Conservation (phyloP, 495 filamentous ascomycete species). For the Darksidea phi region DNA sequence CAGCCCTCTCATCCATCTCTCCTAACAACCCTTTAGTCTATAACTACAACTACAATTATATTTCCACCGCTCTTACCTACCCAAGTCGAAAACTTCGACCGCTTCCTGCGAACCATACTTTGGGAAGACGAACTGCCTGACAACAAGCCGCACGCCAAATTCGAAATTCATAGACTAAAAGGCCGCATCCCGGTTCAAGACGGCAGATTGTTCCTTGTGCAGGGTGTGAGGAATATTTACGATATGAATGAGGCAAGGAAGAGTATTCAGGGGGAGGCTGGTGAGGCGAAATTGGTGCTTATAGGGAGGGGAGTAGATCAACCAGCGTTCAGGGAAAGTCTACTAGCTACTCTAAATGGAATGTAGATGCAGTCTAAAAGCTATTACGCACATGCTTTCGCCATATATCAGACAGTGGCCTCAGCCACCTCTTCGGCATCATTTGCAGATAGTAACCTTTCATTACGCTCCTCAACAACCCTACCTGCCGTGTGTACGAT, state of each 20-base stretch:
- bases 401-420: too few species aligned
- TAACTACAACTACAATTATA: conserved; percentile 76
- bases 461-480: too few species aligned
- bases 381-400: too few species aligned
- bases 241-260: conserved; percentile 68
- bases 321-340: conserved; percentile 27
- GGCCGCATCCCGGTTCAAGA: conserved; percentile 64
- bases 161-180: conserved; percentile 84
- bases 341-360: neutral
- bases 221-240: conserved; percentile 91
- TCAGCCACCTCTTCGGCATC: too few species aligned
- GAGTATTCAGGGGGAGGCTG: conserved; percentile 16
- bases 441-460: too few species aligned
- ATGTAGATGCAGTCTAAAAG: too few species aligned
- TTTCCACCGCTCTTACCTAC: conserved; percentile 55
- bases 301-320: conserved; percentile 66
- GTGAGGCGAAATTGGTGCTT: conserved; percentile 66
- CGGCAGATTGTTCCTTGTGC: conserved; percentile 70
- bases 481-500: too few species aligned
- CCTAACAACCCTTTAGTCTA: conserved; percentile 57
- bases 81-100: conserved; percentile 64
- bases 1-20: neutral
- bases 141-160: conserved; percentile 35
- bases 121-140: conserved; percentile 74
- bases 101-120: conserved; percentile 77